Evolutionary conservation across 306 rosid species (phyloP).

Genomic region (Quercus agrifolia): DNA sequence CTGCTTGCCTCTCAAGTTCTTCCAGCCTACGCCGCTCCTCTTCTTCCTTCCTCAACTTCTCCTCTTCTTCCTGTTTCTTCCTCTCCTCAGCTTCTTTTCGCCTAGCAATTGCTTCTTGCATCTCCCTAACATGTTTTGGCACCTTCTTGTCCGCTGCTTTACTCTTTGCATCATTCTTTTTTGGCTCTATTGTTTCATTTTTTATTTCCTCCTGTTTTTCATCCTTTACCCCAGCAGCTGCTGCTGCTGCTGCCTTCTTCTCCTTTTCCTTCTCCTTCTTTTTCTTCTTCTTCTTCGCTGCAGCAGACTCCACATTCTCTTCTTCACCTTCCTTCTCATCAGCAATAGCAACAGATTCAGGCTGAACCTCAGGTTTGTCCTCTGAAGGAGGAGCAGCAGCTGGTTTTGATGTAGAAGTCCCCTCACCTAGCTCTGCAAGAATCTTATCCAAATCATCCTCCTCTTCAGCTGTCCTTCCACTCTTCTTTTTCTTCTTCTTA

Average conservation of each 20-base stretch:
- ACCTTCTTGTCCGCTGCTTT: constrained; percentile 83
- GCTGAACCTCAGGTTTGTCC: constrained; percentile 52
- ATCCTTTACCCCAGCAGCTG: constrained; percentile 20
- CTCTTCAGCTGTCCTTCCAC: constrained; percentile 92
- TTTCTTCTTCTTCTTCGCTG: constrained; percentile 95
- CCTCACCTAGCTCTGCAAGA: constrained; percentile 93
- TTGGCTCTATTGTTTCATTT: constrained; percentile 45
- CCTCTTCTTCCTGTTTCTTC: constrained; percentile 81
- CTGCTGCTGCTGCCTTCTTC: constrained; percentile 66
- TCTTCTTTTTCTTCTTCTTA: constrained; percentile 93
- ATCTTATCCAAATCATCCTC: constrained; percentile 94
- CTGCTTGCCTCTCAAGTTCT: constrained; percentile 80
- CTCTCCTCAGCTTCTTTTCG: constrained; percentile 82
- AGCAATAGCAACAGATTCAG: constrained; percentile 38
- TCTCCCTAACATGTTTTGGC: constrained; percentile 99
- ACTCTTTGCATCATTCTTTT: constrained; percentile 66
- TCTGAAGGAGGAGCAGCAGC: constrained; percentile 41
- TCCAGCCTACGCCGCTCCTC: constrained; percentile 75
- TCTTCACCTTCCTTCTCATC: constrained; percentile 80
- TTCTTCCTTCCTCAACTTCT: constrained; percentile 81
- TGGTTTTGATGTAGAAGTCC: constrained; percentile 37
- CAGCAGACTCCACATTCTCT: constrained; percentile 80
- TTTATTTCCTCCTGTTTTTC: constrained; percentile 46
- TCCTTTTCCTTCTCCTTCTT: constrained; percentile 77
- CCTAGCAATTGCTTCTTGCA: constrained; percentile 92